Evolutionary conservation across 495 filamentous ascomycete species (phyloP).

Genomic region (Rostrohypoxylon terebratum): DNA sequence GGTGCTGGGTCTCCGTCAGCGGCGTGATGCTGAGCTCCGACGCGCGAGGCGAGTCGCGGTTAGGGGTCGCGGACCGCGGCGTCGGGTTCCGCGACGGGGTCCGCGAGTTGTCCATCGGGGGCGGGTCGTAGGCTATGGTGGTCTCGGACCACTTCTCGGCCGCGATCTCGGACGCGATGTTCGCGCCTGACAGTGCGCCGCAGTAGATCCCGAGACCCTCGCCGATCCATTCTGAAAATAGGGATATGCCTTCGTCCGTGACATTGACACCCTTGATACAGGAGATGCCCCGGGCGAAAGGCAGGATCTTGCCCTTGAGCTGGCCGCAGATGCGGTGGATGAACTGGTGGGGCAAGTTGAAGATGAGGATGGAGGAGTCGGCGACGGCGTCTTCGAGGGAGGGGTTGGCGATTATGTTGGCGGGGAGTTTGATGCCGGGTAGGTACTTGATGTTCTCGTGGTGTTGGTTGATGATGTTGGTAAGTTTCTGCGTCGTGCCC

Average conservation of each 20-base stretch:
- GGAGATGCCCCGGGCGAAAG: conserved; percentile 91
- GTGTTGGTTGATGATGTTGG: conserved; percentile 85
- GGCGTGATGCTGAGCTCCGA: conserved; percentile 70
- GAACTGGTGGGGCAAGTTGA: conserved; percentile 99
- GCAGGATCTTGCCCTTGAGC: conserved; percentile 87
- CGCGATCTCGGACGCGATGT: conserved; percentile 96
- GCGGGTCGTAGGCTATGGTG: conserved; percentile 95
- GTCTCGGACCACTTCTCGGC: conserved; percentile 96
- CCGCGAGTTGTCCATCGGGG: conserved; percentile 79
- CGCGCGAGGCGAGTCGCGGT: conserved; percentile 43
- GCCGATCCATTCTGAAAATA: conserved; percentile 97
- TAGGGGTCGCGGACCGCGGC: conserved; percentile 68
- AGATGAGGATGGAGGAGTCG: conserved; percentile 87
- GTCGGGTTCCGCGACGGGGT: conserved; percentile 76
- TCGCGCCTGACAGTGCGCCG: conserved; percentile 94
- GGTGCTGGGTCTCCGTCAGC: conserved; percentile 62
- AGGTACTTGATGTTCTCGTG: conserved; percentile 99
- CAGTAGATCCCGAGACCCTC: conserved; percentile 93
- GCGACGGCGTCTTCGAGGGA: conserved; percentile 84
- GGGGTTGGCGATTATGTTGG: conserved; percentile 90
- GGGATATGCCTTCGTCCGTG: conserved; percentile 77
- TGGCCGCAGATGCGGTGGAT: conserved; percentile 87
- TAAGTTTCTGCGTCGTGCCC: conserved; percentile 84
- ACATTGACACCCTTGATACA: conserved; percentile 99
- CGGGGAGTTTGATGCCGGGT: conserved; percentile 81